These are phyloP conservation scores for Ophiostoma fasciatum DNA, from an alignment of 2,329 filamentous ascomycete species.

Conservation along the genomic window DNA sequence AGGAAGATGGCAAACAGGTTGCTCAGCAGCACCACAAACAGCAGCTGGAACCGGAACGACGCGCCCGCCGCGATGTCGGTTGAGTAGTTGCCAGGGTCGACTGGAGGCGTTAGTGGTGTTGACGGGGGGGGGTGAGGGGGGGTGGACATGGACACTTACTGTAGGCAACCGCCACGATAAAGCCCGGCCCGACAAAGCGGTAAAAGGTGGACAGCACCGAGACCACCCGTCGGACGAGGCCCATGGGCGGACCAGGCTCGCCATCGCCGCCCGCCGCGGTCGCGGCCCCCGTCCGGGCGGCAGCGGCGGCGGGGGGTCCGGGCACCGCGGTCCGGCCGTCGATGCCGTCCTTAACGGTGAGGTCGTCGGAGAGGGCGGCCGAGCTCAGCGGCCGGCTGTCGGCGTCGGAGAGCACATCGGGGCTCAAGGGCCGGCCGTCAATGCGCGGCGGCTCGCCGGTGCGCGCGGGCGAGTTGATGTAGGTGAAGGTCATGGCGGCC, in stretches of 20 bases:
- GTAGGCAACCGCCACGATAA: slow-evolving; percentile 47
- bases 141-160: slow-evolving; percentile 23
- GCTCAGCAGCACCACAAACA: slow-evolving; percentile 54
- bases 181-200: slow-evolving; percentile 43
- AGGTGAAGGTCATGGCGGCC: too few species aligned
- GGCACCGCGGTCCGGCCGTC: slow-evolving; percentile 36
- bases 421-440: slow-evolving; percentile 39
- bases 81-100: slow-evolving; percentile 53
- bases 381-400: too few species aligned
- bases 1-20: slow-evolving; percentile 59
- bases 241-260: not conserved
- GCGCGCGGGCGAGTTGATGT: slow-evolving; percentile 17
- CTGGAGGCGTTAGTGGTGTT: slow-evolving; percentile 19
- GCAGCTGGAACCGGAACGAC: slow-evolving; percentile 46
- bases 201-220: slow-evolving; percentile 36
- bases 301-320: too few species aligned
- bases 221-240: slow-evolving; percentile 16
- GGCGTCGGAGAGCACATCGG: too few species aligned
- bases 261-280: slow-evolving; percentile 1
- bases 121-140: too few species aligned
- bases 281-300: not conserved
- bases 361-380: slow-evolving; percentile 35
- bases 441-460: slow-evolving; percentile 24
- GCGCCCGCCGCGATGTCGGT: slow-evolving; percentile 53
- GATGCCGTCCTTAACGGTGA: slow-evolving; percentile 42